Base-by-base conservation (phyloP, 257 asterid species). In the Gentiana dahurica region DNA sequence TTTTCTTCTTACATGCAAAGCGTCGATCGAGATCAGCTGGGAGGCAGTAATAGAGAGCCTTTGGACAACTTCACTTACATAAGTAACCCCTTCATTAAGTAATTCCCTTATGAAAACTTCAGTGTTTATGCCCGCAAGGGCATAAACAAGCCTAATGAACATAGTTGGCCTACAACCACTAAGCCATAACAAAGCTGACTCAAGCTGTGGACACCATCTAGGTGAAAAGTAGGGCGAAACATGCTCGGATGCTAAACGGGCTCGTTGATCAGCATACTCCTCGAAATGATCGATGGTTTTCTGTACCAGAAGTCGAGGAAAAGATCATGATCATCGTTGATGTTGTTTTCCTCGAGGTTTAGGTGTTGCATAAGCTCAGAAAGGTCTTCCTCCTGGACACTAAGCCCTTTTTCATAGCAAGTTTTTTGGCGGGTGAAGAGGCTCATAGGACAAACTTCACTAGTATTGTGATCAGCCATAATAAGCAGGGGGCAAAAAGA, bases 121-220 rank as follows among this genome's bases (percentile, higher is more conserved):
- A 6, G 68, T 24, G 11, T 71, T 61, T 4, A 49, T 5, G 6
- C 85, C 77, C n/a, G 71, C 58, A 33, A 75, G 70, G 0, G 66
- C 61, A 61, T 73, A 69, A 0, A 81, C 43, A 1, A 78, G 81
- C 4, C 79, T 65, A n/a, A 75, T 45, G 61, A 34, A 67, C 9
- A 68, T 47, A n/a, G 77, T 66, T 1, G 85, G 79, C 49, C 74
- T 43, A 60, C 82, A 75, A 0, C 77, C 77, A 6, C 66, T 76
- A 12, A 72, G 41, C 77, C 82, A 75, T 47, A 75, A 34, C 53
- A 54, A 52, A 13, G 79, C 71, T 46, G 58, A 49, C 54, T 79
- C 83, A 0, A 73, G 53, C 1, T 71, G 34, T 6, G 75, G 53
- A 63, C 81, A 73, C 83, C 78, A 78, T 0, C 67, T 0, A 0